A percentile compares a stretch with the other conserved stretches of the same genome.
Conservation (phyloP, 805 yeast species). For the Kluyveromyces siamensis region DNA sequence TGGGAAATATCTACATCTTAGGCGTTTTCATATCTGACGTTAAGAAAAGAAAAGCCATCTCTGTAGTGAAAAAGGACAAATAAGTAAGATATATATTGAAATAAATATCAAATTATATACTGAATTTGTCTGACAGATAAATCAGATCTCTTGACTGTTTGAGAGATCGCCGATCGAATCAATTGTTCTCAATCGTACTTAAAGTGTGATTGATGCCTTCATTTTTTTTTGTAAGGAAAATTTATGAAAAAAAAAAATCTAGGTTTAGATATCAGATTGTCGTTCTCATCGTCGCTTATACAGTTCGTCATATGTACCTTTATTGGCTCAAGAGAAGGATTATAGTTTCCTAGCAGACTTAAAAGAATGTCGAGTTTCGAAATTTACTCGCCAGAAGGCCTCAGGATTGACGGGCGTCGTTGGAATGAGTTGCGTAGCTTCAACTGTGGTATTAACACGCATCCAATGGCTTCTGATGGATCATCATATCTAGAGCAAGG, state of each 20-base stretch:
- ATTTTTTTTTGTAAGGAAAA: not conserved
- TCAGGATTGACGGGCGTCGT: conserved; percentile 87
- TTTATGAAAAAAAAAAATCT: not conserved
- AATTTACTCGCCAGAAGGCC: conserved; percentile 90
- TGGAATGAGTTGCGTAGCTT: conserved; percentile 88
- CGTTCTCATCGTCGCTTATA: not conserved
- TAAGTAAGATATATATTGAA: not conserved
- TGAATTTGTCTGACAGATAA: not conserved
- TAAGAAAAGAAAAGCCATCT: not conserved
- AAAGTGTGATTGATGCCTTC: not conserved
- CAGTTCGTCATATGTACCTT: not conserved
- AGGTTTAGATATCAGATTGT: not conserved
- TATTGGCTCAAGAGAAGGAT: not conserved
- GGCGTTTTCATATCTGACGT: conserved; percentile 45
- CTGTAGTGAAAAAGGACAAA: not conserved
- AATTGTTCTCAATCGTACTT: not conserved
- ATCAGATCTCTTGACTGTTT: not conserved
- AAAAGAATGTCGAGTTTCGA: conserved; percentile 56
- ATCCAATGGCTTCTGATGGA: conserved; percentile 82
- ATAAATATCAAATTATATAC: not conserved
- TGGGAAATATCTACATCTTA: conserved; percentile 51
- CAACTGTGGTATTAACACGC: conserved; percentile 76
- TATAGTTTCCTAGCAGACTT: not conserved
- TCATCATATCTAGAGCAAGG: conserved; percentile 91
- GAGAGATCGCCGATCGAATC: not conserved